Evolutionary conservation across 2,329 filamentous ascomycete genomes (phyloP).

Genomic region (Tolypocladium tundrense): DNA sequence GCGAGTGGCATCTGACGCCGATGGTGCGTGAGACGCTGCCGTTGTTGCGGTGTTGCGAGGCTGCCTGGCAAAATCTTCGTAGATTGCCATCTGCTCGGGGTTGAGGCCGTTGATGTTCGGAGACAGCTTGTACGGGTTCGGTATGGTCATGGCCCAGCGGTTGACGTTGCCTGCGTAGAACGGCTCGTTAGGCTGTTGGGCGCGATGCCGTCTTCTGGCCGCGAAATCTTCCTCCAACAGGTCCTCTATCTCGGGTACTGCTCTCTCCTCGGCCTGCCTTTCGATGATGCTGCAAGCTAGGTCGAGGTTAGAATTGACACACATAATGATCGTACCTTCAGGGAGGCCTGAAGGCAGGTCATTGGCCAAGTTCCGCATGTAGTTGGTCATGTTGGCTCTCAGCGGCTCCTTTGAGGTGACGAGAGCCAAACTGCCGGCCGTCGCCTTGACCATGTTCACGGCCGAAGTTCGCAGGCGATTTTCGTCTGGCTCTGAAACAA

Average conservation of each 20-base stretch:
- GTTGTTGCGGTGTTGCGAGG: slow-evolving; percentile 52
- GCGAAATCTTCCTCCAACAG: slow-evolving; percentile 78
- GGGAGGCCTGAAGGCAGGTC: slow-evolving; percentile 74
- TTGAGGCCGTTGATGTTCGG: slow-evolving; percentile 64
- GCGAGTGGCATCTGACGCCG: slow-evolving; percentile 50
- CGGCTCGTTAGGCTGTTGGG: slow-evolving; percentile 67
- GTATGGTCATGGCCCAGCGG: slow-evolving; percentile 88
- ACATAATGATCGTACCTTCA: slow-evolving; percentile 95
- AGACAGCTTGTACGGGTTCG: slow-evolving; percentile 82
- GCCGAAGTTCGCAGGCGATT: slow-evolving; percentile 77
- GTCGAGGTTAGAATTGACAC: slow-evolving; percentile 95
- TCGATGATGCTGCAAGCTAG: slow-evolving; percentile 89
- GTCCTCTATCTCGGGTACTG: slow-evolving; percentile 88
- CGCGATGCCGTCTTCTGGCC: slow-evolving; percentile 63
- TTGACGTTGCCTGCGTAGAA: slow-evolving; percentile 77
- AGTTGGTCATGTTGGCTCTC: slow-evolving; percentile 93
- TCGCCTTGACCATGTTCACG: slow-evolving; percentile 87
- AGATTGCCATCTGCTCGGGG: slow-evolving; percentile 86
- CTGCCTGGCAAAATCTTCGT: slow-evolving; percentile 89
- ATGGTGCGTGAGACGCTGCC: slow-evolving; percentile 44
- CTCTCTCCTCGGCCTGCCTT: slow-evolving; percentile 87
- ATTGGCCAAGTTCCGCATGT: slow-evolving; percentile 63
- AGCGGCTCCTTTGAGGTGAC: slow-evolving; percentile 98
- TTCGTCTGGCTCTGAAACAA: slow-evolving; percentile 85
- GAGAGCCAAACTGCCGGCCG: slow-evolving; percentile 84